Base-by-base conservation (phyloP, 768 basidiomycete genomes). In the Lactarius evosmus region DNA sequence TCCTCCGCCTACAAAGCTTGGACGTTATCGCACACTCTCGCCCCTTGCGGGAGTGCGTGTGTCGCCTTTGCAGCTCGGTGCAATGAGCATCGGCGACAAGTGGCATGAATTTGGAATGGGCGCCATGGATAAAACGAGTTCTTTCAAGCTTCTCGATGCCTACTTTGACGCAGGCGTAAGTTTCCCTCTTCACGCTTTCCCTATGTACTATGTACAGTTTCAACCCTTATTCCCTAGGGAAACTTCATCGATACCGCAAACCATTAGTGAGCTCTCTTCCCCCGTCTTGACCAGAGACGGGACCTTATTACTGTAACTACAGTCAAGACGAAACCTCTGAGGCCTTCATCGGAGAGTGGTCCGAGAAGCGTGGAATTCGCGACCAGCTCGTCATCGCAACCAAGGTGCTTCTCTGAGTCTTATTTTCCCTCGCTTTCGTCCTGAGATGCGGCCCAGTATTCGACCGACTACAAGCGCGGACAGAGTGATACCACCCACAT, bases 261-360 rank as follows among this genome's bases (percentile, higher is more conserved):
- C 69, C 70, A 69, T 66, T 77, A 76, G 69, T 71, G 30, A 55
- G 69, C 63, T 4, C 41, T 41, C 9, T 50, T 22, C 38, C 36
- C 33, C 5, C 46, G 25, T 49, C 44, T 19, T 32, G 50, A 46
- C 44, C 33, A 59, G 25, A n/a, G 14, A 8, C 44, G 33, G 3
- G 14, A 7, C 12, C 2, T 2, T 3, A 19, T 17, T 32, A 22
- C 4, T 5, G 12, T 27, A 14, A 3, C 11, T 25, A 19, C 16
- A 67, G 68, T 34, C 70, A 71, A 32, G 66, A 70, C 27, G 70
- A 70, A 34, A 46, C 46, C 4, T 67, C 67, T 12, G 76, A 78
- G 63, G 60, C 68, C 54, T 75, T 75, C 67, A 71, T 78, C 54
- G 78, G 77, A 8, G 77, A 78, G 60, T 78, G 77, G 77, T 72